Evolutionary conservation across 1,139 yeast species (phyloP), one percentile per base, ranked within the genome.

Genomic region (Saccharomycopsis crataegensis): DNA sequence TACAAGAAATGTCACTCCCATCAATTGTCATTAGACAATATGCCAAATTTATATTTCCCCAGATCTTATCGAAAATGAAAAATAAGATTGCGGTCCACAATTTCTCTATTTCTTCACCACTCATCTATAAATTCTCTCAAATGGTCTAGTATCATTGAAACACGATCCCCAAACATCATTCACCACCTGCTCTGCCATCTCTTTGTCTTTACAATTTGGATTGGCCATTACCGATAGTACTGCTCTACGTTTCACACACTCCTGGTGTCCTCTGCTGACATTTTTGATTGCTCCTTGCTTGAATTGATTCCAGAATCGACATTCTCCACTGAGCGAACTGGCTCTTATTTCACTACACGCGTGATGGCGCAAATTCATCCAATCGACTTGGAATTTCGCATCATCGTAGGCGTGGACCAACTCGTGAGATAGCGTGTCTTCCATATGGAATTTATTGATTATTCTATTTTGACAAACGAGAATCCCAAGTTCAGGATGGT

Each of bases 321-420:
- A 93, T 66, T 93, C 99, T 8, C 99, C 99, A 63, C 96, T 86
- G 42, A 93, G 74, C 65, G 88, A 84, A 12, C 95, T 85, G 0
- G 99, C 99, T 58, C 99, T 75, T 52, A 93, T 89, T 69, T 93
- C 99, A 0, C 97, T 85, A 68, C 99, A 94, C 0, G 99, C 99
- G 66, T 93, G 99, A 65, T 93, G 99, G 63, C 81, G 80, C 64
- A 94, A 73, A 67, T 93, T 80, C 55, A 76, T 67, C 83, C 96
- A 85, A 66, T 93, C 86, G 8, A 93, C 89, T 53, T 88, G 75
- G 72, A 94, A 93, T 67, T 89, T 85, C 61, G 89, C 74, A 65
- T 90, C 85, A 68, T 93, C 99, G 68, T 89, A 93, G 53, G 91
- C 94, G 68, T 93, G 99, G 28, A 94, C 83, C 67, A 93, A 75